Base-by-base conservation (phyloP, 192 early-diverging fungal species). In the Mortierella claussenii region DNA sequence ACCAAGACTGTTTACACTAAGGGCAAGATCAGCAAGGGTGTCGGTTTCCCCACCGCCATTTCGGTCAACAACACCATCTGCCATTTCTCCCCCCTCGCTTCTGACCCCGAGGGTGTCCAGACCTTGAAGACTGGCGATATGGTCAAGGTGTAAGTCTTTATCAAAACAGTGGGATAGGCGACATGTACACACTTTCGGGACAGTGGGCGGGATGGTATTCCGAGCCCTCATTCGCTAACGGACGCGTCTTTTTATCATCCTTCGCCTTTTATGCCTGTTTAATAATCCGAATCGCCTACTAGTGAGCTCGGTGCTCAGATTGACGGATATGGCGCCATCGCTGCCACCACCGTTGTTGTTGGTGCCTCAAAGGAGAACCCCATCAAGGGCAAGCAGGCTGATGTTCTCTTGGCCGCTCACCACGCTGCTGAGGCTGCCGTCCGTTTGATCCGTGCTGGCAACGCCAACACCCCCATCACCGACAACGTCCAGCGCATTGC, bases 241-340 rank as follows among this genome's bases (percentile, higher is more conserved):
- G 26, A 23, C 7, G 4, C 28, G 2, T 27, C 60, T 15, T 68
- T 45, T 51, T 18, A 10, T 31, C 20, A 17, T 20, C 34, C 42
- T 20, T 46, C 33, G 3, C 11, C 23, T 21, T 47, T 11, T 23
- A 21, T 17, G 10, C 9, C 28, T 43, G 6, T 32, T 24, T 58
- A 7, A 30, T 43, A 11, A 31, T 27, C 36, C 42, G n/a, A 21
- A 58, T 51, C 27, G 26, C 26, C 4, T 24, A 47, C n/a, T 65
- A 89, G 88, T 69, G 87, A 93, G 70, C 85, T 95, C 57, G 97
- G 94, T 78, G 91, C 91, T 43, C 96, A 97, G 64, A 87, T 98
- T 47, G 97, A 98, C 76, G 97, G 97, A 55, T 97, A 90, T 59
- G 89, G 91, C 52, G 84, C 94, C 18, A 84, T 90, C 42, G 87